Conservation (phyloP, 2,329 filamentous ascomycete genomes). For the Sarocladiaceae sp. region DNA sequence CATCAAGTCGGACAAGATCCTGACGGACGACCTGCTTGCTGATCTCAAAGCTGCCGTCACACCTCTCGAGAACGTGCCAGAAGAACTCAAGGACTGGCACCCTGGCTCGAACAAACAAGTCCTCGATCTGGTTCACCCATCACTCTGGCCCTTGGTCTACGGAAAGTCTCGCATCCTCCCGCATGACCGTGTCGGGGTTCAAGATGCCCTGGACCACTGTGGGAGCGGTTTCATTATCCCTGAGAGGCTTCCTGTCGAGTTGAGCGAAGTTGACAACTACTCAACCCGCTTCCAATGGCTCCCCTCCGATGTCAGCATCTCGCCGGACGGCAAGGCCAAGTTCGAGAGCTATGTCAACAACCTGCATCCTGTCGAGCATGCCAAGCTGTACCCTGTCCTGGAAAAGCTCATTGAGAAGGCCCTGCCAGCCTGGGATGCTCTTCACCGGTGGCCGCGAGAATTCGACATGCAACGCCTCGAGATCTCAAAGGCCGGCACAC, state of each 20-base stretch:
- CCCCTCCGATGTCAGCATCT: constrained; percentile 41
- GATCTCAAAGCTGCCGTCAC: constrained; percentile 36
- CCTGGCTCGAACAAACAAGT: constrained; percentile 50
- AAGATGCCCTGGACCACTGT: constrained; percentile 27
- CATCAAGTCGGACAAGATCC: constrained; percentile 28
- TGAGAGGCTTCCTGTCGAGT: background rate
- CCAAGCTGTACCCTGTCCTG: constrained; percentile 31
- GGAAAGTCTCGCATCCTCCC: constrained; percentile 33
- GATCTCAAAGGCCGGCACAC: constrained; percentile 7
- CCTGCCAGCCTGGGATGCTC: constrained; percentile 39
- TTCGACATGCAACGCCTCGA: constrained; percentile 21
- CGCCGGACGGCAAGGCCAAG: constrained; percentile 25
- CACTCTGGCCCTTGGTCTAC: constrained; percentile 54
- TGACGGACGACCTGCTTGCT: constrained; percentile 18
- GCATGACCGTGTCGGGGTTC: constrained; percentile 27
- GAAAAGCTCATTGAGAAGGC: constrained; percentile 33
- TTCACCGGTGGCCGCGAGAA: constrained; percentile 25
- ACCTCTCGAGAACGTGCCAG: constrained; percentile 44
- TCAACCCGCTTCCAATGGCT: constrained; percentile 38
- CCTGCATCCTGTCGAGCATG: constrained; percentile 36
- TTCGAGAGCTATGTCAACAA: constrained; percentile 50
- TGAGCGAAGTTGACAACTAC: constrained; percentile 1
- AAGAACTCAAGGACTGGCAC: constrained; percentile 52
- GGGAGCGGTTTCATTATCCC: constrained; percentile 25
- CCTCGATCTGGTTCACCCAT: constrained; percentile 58